Percentiles rank a stretch among this genome's conserved stretches.
phyloP scores from a whole-genome alignment of 768 basidiomycete species.

The Leccinellum rugosiceps region DNA sequence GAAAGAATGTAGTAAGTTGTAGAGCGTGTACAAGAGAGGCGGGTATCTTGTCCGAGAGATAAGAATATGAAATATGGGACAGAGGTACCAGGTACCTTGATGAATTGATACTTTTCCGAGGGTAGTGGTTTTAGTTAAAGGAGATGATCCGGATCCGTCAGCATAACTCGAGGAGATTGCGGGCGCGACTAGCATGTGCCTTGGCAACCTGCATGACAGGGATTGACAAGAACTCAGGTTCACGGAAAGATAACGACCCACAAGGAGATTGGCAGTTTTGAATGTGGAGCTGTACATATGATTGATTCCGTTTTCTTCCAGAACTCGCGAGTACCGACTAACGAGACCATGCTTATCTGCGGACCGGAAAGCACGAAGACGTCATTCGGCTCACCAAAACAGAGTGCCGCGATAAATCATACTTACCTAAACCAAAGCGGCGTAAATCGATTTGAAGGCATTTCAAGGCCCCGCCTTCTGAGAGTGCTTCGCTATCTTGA shows the following conservation, averaged over 20 bases:
- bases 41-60: slow-evolving; percentile 20
- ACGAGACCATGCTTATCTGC: slow-evolving; percentile 77
- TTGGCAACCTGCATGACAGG: slow-evolving; percentile 47
- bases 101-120: not conserved
- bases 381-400: not conserved
- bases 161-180: slow-evolving; percentile 55
- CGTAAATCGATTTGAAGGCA: slow-evolving; percentile 76
- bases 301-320: slow-evolving; percentile 72
- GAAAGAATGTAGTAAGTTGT: not conserved
- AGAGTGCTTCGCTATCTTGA: slow-evolving; percentile 31
- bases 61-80: slow-evolving; percentile 3
- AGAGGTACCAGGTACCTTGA: not conserved
- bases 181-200: slow-evolving; percentile 53
- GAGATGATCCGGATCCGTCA: slow-evolving; percentile 27
- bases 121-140: not conserved
- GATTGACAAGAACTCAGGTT: not conserved
- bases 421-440: slow-evolving; percentile 65
- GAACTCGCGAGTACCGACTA: slow-evolving; percentile 68
- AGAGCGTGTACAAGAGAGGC: not conserved
- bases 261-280: slow-evolving; percentile 77
- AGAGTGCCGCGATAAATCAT: not conserved
- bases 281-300: slow-evolving; percentile 86
- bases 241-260: slow-evolving; percentile 30
- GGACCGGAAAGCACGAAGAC: slow-evolving; percentile 1
- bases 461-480: slow-evolving; percentile 45